Percentiles rank a stretch among this genome's conserved stretches.
These are phyloP conservation scores for Actinomucor elegans DNA, from an alignment of 371 early-diverging fungal genomes.

Conservation along the genomic window DNA sequence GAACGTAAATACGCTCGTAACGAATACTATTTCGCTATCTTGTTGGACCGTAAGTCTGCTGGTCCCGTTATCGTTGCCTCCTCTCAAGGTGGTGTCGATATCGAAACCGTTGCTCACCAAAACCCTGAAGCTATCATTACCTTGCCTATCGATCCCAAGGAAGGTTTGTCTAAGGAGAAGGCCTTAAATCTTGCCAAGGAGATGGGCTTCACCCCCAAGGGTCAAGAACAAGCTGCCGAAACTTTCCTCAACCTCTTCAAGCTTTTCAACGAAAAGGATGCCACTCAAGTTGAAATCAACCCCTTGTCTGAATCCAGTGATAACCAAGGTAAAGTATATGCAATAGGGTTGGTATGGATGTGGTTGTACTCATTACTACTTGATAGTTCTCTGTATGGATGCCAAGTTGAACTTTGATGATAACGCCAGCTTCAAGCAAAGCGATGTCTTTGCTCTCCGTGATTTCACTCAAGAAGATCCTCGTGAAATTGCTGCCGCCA, in stretches of 20 bases:
- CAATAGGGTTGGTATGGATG: too few relatives aligned
- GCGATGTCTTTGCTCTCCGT: conserved; percentile 84
- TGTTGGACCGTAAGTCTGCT: conserved; percentile 93
- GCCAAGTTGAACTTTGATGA: conserved; percentile 94
- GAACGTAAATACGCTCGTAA: conserved; percentile 94
- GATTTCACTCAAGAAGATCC: conserved; percentile 96
- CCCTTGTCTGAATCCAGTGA: conserved; percentile 91
- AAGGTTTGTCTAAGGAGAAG: conserved; percentile 61
- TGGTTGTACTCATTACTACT: not conserved
- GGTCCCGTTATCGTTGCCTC: conserved; percentile 96
- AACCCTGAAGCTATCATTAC: conserved; percentile 93
- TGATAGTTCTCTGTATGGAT: conserved; percentile 54
- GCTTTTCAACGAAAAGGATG: conserved; percentile 95
- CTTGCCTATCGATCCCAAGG: conserved; percentile 76
- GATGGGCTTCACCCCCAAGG: conserved; percentile 86
- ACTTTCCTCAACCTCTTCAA: conserved; percentile 92
- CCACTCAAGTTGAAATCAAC: conserved; percentile 98
- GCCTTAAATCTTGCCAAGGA: conserved; percentile 73
- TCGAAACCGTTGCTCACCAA: conserved; percentile 93
- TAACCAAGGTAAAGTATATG: conserved; percentile 70
- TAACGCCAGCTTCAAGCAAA: conserved; percentile 97
- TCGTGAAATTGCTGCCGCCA: conserved; percentile 96
- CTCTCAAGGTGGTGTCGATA: conserved; percentile 97
- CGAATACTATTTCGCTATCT: conserved; percentile 98
- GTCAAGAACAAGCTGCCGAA: conserved; percentile 85